Base-by-base conservation (phyloP, 2,329 filamentous ascomycete genomes). In the Aurifilum marmelostoma region DNA sequence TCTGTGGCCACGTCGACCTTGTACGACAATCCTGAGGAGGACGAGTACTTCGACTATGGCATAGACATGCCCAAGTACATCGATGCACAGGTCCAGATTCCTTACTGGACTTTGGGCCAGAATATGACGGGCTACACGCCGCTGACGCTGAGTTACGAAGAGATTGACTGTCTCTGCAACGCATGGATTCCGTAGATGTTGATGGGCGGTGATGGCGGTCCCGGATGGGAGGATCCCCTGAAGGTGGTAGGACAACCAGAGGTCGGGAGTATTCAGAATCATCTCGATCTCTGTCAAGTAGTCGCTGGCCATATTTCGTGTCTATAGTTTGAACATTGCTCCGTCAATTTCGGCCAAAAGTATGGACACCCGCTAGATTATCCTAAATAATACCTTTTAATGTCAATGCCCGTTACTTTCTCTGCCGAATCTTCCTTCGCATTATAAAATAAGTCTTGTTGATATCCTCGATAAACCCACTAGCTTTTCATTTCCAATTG, bases 81-180 rank as follows among this genome's bases (percentile, higher is more conserved):
- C 1, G 27, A 56, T 18, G 11, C 24, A 29, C 52, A 56, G 24
- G 52, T 56, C 12, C 52, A 56, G 52, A 29, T 56, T 6, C 24
- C 52, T 12, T 32, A 29, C 24, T 56, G 52, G 52, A 56, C 24
- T 24, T 27, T 32, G 27, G 52, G 52, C 18, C 52, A 56, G 52
- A 56, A 56, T 27, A 14, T 56, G 52, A 56, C 52, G 52, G 52
- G 52, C 12, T 56, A 56, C 52, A 56, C 52, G 6, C 52, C 52
- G 24, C 5, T 56, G 12, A 32, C 52, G 27, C 52, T 56, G 52
- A 56, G 24, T 2, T 32, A 18, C 14, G 52, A 54, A 24, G 50
- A 56, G 52, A 56, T 32, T 16, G 27, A 56, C 52, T 56, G 52
- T 56, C 52, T 56, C 52, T 56, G 52, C 14, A 56, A 32, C 32